Evolutionary conservation across 352 stramenopile genomes (phyloP).

Genomic region (Pseudoperonospora humuli): DNA sequence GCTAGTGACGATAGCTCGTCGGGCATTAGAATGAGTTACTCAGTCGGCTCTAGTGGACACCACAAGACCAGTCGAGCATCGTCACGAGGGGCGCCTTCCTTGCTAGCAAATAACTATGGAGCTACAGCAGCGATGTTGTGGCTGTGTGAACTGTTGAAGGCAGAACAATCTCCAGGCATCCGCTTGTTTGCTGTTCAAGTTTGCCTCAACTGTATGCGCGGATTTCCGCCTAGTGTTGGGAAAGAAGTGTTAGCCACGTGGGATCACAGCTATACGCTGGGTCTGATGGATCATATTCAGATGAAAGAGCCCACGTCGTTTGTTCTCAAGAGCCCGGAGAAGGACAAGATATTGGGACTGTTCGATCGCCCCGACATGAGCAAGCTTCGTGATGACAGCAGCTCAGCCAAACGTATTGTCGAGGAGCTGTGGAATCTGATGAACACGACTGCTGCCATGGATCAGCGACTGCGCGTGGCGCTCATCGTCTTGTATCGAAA

Average conservation of each 20-base stretch:
- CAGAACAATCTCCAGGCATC: conserved; percentile 60
- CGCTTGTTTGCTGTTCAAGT: conserved; percentile 72
- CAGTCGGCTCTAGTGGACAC: conserved; percentile 2
- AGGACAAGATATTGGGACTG: conserved; percentile 55
- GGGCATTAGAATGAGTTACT: conserved; percentile 12
- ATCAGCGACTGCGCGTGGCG: conserved; percentile 69
- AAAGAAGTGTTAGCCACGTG: conserved; percentile 72
- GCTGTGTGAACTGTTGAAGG: conserved; percentile 52
- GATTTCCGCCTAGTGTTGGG: conserved; percentile 60
- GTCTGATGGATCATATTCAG: conserved; percentile 65
- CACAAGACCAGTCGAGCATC: conserved; percentile 13
- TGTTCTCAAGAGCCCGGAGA: conserved; percentile 64
- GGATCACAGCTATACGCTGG: conserved; percentile 78
- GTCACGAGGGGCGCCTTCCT: conserved; percentile 4
- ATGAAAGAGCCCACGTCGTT: conserved; percentile 73
- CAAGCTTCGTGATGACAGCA: conserved; percentile 71
- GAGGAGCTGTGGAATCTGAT: conserved; percentile 73
- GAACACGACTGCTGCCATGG: conserved; percentile 48
- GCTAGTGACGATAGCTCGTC: conserved; percentile 6
- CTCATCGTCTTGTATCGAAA: conserved; percentile 73
- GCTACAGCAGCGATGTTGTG: conserved; percentile 61
- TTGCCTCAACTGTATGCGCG: conserved; percentile 73
- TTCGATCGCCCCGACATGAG: conserved; percentile 52
- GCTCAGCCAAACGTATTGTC: conserved; percentile 49
- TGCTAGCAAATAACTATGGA: conserved; percentile 53